Evolutionary conservation across 768 basidiomycete species (phyloP).

Genomic region (Hirschioporus abietinus): DNA sequence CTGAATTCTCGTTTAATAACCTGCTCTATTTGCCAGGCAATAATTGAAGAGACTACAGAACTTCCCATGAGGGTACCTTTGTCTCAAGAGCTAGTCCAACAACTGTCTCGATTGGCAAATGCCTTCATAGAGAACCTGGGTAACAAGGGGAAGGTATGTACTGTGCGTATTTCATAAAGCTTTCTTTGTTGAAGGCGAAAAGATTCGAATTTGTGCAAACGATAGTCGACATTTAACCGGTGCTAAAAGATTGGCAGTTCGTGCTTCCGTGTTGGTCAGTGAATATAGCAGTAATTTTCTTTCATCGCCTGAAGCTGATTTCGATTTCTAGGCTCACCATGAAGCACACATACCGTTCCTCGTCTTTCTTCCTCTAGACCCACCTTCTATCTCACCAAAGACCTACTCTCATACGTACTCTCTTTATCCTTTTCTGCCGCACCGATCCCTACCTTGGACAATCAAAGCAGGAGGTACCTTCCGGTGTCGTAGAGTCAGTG

Average conservation of each 20-base stretch:
- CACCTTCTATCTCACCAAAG: background rate
- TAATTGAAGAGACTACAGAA: constrained; percentile 29
- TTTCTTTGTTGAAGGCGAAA: constrained; percentile 8
- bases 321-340: background rate
- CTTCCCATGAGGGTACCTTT: constrained; percentile 43
- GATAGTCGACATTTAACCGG: constrained; percentile 31
- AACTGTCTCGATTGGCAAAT: constrained; percentile 62
- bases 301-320: background rate
- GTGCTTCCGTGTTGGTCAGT: constrained; percentile 49
- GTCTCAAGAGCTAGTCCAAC: constrained; percentile 43
- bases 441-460: constrained; percentile 45
- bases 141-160: constrained; percentile 38
- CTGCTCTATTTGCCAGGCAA: constrained; percentile 15
- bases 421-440: constrained; percentile 61
- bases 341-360: constrained; percentile 14
- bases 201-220: constrained; percentile 57
- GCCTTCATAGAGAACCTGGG: constrained; percentile 55
- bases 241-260: constrained; percentile 50
- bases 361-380: constrained; percentile 16
- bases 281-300: background rate
- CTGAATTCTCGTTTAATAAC: constrained; percentile 13
- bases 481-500: constrained; percentile 55
- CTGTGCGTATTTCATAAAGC: background rate
- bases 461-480: constrained; percentile 41
- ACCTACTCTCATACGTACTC: constrained; percentile 41